Base-by-base conservation (phyloP, 1,284 basidiomycete species). In the Leccinum solheimii region DNA sequence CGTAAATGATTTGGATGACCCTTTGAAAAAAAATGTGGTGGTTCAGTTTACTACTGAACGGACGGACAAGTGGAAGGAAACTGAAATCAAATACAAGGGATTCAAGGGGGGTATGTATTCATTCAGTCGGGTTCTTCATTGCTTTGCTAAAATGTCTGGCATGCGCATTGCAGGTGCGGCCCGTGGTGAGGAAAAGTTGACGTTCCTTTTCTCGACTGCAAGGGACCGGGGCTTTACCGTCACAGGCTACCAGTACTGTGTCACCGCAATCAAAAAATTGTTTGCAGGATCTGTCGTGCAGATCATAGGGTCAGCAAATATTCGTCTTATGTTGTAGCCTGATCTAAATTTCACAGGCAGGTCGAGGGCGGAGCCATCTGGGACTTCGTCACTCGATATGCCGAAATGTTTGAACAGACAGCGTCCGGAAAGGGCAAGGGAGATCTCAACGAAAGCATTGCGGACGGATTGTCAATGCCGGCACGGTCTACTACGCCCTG, bases 171-270 rank as follows among this genome's bases (percentile, higher is more conserved):
- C 60, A 76, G 75, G 67, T 14, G 62, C 27, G 5, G 14, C 0
- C 0, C 72, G 65, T 4, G 58, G 36, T 19, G 49, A 1, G 6
- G 67, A 8, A 6, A 0, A 3, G 3, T 50, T 77, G 13, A 55
- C 68, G 8, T 66, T 74, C 36, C 63, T 58, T 26, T 66, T 77
- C 56, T 65, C 74, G 13, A 70, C 68, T 30, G 6, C 43, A n/a
- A 58, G 61, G 27, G 38, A 62, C 23, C 61, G 55, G 13, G 63
- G 59, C 27, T 73, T 70, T 59, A 27, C 53, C 21, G 0, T 0
- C 2, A 73, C 75, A 23, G 5, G 1, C 11, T 74, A 76, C 49
- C 73, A 70, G 32, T 55, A 0, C 9, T 63, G 75, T 45, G 60
- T 62, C 43, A 52, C 27, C 14, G 50, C 51, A n/a, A 57, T 72